These are phyloP conservation scores for Sordariomycetes sp. DNA, from an alignment of 2,329 filamentous ascomycete genomes.

Conservation along the genomic window DNA sequence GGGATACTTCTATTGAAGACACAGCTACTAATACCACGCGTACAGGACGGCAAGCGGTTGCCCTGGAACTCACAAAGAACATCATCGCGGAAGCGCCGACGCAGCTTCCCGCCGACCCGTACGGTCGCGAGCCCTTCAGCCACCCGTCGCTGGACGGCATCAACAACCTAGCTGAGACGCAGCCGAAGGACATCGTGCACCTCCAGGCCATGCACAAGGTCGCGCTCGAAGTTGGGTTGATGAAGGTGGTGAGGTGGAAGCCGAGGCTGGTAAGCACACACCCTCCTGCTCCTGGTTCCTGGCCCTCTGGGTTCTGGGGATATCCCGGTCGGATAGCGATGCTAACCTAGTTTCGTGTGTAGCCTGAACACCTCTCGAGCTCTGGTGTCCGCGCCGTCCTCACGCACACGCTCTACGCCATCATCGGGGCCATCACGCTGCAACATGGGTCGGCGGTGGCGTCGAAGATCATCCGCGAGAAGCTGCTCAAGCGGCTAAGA, in stretches of 20 bases:
- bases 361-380: slow-evolving; percentile 54
- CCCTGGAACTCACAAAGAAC: slow-evolving; percentile 26
- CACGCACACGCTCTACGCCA: slow-evolving; percentile 68
- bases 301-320: background rate
- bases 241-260: slow-evolving; percentile 76
- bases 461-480: slow-evolving; percentile 62
- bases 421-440: slow-evolving; percentile 81
- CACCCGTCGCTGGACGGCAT: slow-evolving; percentile 64
- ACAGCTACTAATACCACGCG: background rate
- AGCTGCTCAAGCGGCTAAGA: slow-evolving; percentile 42
- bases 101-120: slow-evolving; percentile 24
- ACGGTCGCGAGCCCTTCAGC: slow-evolving; percentile 53
- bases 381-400: slow-evolving; percentile 71
- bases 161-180: slow-evolving; percentile 54
- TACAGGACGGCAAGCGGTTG: slow-evolving; percentile 16
- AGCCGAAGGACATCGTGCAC: slow-evolving; percentile 51
- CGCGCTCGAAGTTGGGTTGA: slow-evolving; percentile 59
- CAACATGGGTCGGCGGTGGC: slow-evolving; percentile 76
- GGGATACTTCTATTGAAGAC: background rate
- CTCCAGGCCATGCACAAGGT: slow-evolving; percentile 57
- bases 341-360: slow-evolving; percentile 4
- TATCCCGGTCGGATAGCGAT: background rate
- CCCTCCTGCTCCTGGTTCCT: background rate
- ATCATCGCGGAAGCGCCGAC: slow-evolving; percentile 42
- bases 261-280: slow-evolving; percentile 58